phyloP scores from a whole-genome alignment of 176 grass and related monocot genomes.

The Typha latifolia region DNA sequence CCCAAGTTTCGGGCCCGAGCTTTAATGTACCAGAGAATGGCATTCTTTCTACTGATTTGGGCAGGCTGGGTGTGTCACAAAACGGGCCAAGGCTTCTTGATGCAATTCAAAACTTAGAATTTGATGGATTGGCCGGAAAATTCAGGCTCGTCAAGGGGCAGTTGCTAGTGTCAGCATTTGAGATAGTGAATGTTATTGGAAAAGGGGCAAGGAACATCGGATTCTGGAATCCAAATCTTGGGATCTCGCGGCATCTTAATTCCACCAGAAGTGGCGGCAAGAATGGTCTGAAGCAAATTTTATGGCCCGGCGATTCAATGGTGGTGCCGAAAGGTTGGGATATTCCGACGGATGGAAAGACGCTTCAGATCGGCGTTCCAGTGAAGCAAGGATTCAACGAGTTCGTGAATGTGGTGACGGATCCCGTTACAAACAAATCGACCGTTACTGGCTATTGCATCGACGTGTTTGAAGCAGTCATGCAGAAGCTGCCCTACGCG shows the following conservation, averaged over 20 bases:
- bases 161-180: conserved; percentile 24
- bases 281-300: conserved; percentile 17
- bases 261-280: neutral
- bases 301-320: conserved; percentile 36
- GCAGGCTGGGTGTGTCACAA: conserved; percentile 17
- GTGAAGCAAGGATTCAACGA: conserved; percentile 28
- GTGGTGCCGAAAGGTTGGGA: conserved; percentile 24
- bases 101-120: conserved; percentile 24
- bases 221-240: conserved; percentile 25
- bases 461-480: conserved; percentile 33
- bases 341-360: neutral
- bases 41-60: conserved; percentile 7
- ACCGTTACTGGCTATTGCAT: conserved; percentile 32
- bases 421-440: neutral
- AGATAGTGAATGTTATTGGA: conserved; percentile 40
- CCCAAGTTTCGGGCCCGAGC: neutral
- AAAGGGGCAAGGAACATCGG: conserved; percentile 13
- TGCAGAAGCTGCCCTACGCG: conserved; percentile 4
- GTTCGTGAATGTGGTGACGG: conserved; percentile 23
- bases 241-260: conserved; percentile 1
- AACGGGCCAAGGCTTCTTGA: conserved; percentile 21
- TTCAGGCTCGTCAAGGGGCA: conserved; percentile 38
- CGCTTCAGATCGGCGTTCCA: conserved; percentile 24
- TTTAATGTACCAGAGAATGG: conserved; percentile 4
- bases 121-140: conserved; percentile 42